Evolutionary conservation across 2,329 filamentous ascomycete species (phyloP), one percentile per base, ranked within the genome.

Genomic region (Aspergillus awamori): DNA sequence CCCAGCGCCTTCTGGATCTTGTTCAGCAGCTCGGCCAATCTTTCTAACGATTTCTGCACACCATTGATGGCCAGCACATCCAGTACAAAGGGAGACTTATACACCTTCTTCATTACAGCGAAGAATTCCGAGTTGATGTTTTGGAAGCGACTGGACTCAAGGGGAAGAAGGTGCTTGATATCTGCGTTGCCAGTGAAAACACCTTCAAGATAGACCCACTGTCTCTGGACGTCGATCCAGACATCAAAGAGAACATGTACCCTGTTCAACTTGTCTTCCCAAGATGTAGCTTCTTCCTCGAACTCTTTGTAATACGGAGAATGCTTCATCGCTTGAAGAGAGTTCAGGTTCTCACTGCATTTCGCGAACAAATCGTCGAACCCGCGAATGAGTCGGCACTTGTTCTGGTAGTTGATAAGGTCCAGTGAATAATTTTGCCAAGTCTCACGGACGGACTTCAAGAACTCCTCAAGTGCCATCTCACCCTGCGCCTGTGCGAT

Each of bases 301-400:
- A 99, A 99, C 71, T 98, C 94, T 77, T 97, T 98, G 84, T 97
- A 99, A 78, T 99, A 99, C 0, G 95, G 95, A 5, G 95, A 99
- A 77, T 99, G 94, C 74, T 92, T 90, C 96, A 99, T 99, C 24
- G 95, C 95, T 77, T 98, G 95, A 52, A 99, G 82, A 5, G 95
- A 98, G 79, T 97, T 98, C 59, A 99, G 80, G 71, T 99, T 96
- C 76, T 99, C 95, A 73, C 94, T 97, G 78, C 95, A 99, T 76
- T 98, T 98, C 54, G 94, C 92, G 72, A 99, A 99, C 15, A 99
- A 85, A 66, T 99, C 95, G 70, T 99, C 95, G 90, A 96, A 99
- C 56, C 95, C 95, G 65, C 93, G 91, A 67, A 99, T 99, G 43
- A 99, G 87, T 49, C 94, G 91, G 74, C 94, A 97, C 76, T 99